These are phyloP conservation scores for Neckera pumila DNA, from an alignment of 225 moss, liverwort and hornwort genomes.

Conservation along the genomic window DNA sequence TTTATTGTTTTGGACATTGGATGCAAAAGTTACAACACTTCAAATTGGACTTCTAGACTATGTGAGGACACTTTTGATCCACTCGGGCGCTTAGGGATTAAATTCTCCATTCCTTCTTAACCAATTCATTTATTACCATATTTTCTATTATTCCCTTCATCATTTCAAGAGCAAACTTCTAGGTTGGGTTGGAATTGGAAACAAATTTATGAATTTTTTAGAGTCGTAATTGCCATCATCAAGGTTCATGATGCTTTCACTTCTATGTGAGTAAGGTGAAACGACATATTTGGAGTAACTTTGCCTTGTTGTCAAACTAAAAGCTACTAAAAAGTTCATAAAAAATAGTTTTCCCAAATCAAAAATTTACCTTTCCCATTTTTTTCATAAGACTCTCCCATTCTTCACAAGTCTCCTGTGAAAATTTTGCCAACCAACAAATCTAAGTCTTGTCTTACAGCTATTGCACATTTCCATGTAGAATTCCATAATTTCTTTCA, in stretches of 20 bases:
- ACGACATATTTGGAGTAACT: background rate
- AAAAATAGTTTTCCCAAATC: background rate
- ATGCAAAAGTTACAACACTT: too few relatives aligned
- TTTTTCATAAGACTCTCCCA: rapidly evolving
- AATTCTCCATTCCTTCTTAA: background rate
- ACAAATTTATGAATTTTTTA: background rate
- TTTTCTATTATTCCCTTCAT: too few relatives aligned
- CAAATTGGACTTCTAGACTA: too few relatives aligned
- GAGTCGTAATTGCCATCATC: rapidly evolving
- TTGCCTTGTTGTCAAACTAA: background rate
- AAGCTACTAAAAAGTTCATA: background rate
- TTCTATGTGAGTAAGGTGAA: background rate
- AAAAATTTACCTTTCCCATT: background rate
- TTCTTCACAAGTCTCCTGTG: background rate
- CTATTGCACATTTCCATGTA: background rate
- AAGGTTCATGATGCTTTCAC: background rate
- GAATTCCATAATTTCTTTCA: background rate
- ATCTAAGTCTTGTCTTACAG: rapidly evolving
- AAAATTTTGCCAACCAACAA: background rate
- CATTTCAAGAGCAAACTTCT: too few relatives aligned
- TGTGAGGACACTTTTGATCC: too few relatives aligned
- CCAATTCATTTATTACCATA: too few relatives aligned
- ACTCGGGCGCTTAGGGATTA: too few relatives aligned
- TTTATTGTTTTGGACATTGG: too few relatives aligned
- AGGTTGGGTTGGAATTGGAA: background rate